Conservation (phyloP, 1,284 basidiomycete genomes). For the Fereydounia khargensis region DNA sequence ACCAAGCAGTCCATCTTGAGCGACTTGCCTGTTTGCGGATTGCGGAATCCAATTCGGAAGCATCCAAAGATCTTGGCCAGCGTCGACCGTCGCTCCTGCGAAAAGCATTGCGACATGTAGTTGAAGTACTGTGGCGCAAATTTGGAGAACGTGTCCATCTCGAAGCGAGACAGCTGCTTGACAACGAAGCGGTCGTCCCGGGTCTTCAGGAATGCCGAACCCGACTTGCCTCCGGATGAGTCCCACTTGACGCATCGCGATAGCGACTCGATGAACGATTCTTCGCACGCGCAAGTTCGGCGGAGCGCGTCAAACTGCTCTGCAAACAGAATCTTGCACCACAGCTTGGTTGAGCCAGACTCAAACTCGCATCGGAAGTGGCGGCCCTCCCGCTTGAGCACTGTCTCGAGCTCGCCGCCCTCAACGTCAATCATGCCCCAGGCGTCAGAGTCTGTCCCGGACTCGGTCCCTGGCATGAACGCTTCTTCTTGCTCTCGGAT, state of each 20-base stretch:
- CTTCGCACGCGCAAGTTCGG: constrained; percentile 86
- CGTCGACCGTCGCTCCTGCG: constrained; percentile 76
- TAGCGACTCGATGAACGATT: constrained; percentile 87
- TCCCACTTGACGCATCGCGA: constrained; percentile 96
- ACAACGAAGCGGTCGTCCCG: constrained; percentile 96
- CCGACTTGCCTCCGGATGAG: constrained; percentile 90
- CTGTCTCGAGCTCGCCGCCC: constrained; percentile 31
- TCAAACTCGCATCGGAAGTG: constrained; percentile 56
- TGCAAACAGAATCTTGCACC: constrained; percentile 88
- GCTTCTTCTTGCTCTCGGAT: constrained; percentile 21
- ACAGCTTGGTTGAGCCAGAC: constrained; percentile 79
- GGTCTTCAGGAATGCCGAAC: constrained; percentile 87
- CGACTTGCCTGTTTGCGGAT: constrained; percentile 72
- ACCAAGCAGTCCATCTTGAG: constrained; percentile 93
- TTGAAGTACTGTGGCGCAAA: constrained; percentile 98
- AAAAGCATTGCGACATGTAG: constrained; percentile 71
- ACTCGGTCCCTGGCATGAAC: constrained; percentile 66
- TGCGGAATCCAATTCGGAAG: constrained; percentile 90
- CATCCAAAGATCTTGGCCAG: constrained; percentile 97
- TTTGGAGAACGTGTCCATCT: constrained; percentile 91
- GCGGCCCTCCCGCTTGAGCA: constrained; percentile 45
- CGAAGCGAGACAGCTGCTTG: constrained; percentile 87
- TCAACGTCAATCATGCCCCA: constrained; percentile 29
- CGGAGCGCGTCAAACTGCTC: constrained; percentile 96
- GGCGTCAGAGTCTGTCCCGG: constrained; percentile 18